Evolutionary conservation across 1,284 basidiomycete genomes (phyloP).

Genomic region (Malassezia psittaci): DNA sequence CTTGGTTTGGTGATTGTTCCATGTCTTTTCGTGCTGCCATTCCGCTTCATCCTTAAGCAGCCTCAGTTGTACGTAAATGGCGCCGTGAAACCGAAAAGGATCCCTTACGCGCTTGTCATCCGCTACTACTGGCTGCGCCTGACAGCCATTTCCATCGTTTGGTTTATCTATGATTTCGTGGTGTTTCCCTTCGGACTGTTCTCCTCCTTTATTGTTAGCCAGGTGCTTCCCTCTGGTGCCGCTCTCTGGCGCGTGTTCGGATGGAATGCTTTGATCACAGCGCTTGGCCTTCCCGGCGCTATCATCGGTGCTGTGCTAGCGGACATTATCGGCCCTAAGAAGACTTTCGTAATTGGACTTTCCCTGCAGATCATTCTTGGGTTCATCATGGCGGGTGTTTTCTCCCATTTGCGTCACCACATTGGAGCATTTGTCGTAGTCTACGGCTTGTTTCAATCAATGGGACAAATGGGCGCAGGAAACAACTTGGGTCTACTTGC

Average conservation of each 20-base stretch:
- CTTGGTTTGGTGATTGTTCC: slow-evolving; percentile 78
- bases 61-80: slow-evolving; percentile 58
- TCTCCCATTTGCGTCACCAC: slow-evolving; percentile 19
- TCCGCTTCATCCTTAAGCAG: slow-evolving; percentile 76
- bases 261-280: slow-evolving; percentile 2
- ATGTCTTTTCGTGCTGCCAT: slow-evolving; percentile 67
- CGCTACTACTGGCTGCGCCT: slow-evolving; percentile 67
- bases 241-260: neutral
- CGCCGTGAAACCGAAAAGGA: slow-evolving; percentile 61
- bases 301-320: slow-evolving; percentile 67
- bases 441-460: slow-evolving; percentile 78
- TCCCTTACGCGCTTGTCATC: slow-evolving; percentile 69
- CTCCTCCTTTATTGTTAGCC: slow-evolving; percentile 63
- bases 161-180: slow-evolving; percentile 50
- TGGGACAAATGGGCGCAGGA: slow-evolving; percentile 61
- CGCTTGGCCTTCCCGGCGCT: slow-evolving; percentile 57
- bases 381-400: slow-evolving; percentile 51
- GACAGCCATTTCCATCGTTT: slow-evolving; percentile 62
- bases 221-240: slow-evolving; percentile 51
- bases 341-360: slow-evolving; percentile 35
- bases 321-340: slow-evolving; percentile 39
- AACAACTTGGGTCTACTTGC: slow-evolving; percentile 39
- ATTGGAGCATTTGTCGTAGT: slow-evolving; percentile 53
- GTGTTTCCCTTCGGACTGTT: slow-evolving; percentile 56
- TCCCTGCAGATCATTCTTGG: slow-evolving; percentile 50